A percentile compares a stretch with the other conserved stretches of the same genome.
Conservation (phyloP, 2,329 filamentous ascomycete species). For the Botrytis aclada region DNA sequence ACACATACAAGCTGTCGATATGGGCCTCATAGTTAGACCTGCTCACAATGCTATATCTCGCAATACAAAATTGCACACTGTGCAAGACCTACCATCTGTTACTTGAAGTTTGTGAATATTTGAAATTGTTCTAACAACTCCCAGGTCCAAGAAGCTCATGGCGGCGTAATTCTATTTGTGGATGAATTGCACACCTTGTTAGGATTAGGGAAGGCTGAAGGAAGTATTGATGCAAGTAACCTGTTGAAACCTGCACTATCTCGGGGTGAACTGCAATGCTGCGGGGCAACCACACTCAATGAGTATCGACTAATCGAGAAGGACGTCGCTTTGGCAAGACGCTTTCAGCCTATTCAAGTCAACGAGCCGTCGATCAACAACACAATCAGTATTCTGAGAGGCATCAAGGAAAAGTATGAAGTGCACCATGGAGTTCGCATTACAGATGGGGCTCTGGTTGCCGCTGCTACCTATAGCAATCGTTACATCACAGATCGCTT, state of each 20-base stretch:
- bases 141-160: slow-evolving; percentile 68
- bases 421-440: slow-evolving; percentile 96
- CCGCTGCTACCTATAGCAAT: slow-evolving; percentile 88
- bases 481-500: slow-evolving; percentile 96
- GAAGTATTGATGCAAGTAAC: slow-evolving; percentile 94
- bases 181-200: slow-evolving; percentile 91
- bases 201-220: slow-evolving; percentile 90
- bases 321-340: slow-evolving; percentile 84
- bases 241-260: slow-evolving; percentile 91
- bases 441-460: slow-evolving; percentile 86
- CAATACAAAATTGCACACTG: background rate
- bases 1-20: background rate
- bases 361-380: slow-evolving; percentile 87
- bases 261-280: slow-evolving; percentile 80
- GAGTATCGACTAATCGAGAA: slow-evolving; percentile 96
- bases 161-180: slow-evolving; percentile 89
- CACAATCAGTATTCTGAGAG: slow-evolving; percentile 90
- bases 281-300: slow-evolving; percentile 86
- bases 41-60: slow-evolving; percentile 2
- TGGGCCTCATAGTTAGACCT: slow-evolving; percentile 11
- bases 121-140: slow-evolving; percentile 7
- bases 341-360: slow-evolving; percentile 94
- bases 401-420: slow-evolving; percentile 97
- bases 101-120: background rate
- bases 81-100: background rate